Percentiles rank a stretch among this genome's conserved stretches.
phyloP scores from a whole-genome alignment of 140 eudicot species.

The Ambrosia hybrid region DNA sequence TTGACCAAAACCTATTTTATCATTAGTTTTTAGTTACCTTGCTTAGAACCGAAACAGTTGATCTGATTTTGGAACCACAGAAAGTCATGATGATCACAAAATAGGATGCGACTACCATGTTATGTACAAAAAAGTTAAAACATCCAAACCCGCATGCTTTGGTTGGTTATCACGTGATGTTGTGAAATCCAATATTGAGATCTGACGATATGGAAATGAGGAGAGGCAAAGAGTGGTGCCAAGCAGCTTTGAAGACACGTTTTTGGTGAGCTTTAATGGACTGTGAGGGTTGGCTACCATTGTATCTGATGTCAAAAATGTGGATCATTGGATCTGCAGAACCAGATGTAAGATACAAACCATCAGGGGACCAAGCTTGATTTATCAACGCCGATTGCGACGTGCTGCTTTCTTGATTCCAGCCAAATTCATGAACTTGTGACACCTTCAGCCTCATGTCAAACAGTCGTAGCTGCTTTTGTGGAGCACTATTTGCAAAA shows the following conservation, averaged over 20 bases:
- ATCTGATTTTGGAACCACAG: too few relatives aligned
- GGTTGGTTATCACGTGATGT: slow-evolving; percentile 24
- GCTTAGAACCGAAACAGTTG: too few relatives aligned
- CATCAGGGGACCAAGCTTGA: slow-evolving; percentile 86
- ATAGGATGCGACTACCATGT: not conserved
- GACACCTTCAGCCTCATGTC: slow-evolving; percentile 51
- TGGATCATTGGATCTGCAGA: slow-evolving; percentile 72
- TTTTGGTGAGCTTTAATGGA: slow-evolving; percentile 66
- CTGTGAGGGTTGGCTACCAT: slow-evolving; percentile 55
- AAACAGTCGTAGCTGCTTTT: slow-evolving; percentile 58
- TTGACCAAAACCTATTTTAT: too few relatives aligned
- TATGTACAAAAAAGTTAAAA: not conserved
- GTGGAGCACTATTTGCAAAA: slow-evolving; percentile 42
- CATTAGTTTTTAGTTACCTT: too few relatives aligned
- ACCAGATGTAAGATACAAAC: slow-evolving; percentile 62
- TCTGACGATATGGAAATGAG: slow-evolving; percentile 72
- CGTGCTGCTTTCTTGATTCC: slow-evolving; percentile 74
- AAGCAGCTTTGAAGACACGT: slow-evolving; percentile 71
- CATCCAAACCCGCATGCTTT: not conserved
- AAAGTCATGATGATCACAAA: not conserved
- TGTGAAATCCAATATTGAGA: slow-evolving; percentile 64
- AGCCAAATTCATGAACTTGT: slow-evolving; percentile 66
- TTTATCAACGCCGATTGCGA: slow-evolving; percentile 73
- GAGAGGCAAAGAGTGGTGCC: slow-evolving; percentile 70
- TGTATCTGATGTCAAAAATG: slow-evolving; percentile 62